These are phyloP conservation scores for Berkeleyomyces rouxiae DNA, from an alignment of 2,329 filamentous ascomycete species.

Conservation along the genomic window DNA sequence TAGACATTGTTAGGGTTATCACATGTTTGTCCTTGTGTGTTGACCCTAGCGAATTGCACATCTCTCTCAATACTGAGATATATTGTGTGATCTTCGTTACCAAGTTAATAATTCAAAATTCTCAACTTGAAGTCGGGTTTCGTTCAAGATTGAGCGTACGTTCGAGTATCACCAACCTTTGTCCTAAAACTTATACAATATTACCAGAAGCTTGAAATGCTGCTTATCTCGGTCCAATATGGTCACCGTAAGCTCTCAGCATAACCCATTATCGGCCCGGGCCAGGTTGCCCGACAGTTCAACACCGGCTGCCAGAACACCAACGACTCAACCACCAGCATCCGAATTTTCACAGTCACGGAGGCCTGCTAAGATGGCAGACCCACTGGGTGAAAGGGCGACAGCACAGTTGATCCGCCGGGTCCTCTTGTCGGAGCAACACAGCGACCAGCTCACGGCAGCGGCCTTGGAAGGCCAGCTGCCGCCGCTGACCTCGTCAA, in stretches of 20 bases:
- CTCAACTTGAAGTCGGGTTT: too few relatives aligned
- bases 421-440: slow-evolving; percentile 57
- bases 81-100: background rate
- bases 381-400: slow-evolving; percentile 57
- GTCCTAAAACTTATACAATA: background rate
- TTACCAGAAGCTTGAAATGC: background rate
- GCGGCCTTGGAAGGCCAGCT: slow-evolving; percentile 62
- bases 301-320: background rate
- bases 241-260: background rate
- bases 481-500: slow-evolving; percentile 82
- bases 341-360: slow-evolving; percentile 19
- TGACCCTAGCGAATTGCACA: background rate
- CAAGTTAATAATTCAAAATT: background rate
- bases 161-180: background rate
- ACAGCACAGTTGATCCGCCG: slow-evolving; percentile 68
- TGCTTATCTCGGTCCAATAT: background rate
- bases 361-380: slow-evolving; percentile 23
- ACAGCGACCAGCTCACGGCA: slow-evolving; percentile 36
- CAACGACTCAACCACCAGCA: slow-evolving; percentile 14
- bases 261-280: background rate
- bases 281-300: background rate
- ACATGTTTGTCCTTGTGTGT: background rate
- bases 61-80: background rate
- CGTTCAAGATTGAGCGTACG: too few relatives aligned
- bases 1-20: background rate